Conservation (phyloP, 2,329 filamentous ascomycete genomes). For the Fonsecaea multimorphosa region DNA sequence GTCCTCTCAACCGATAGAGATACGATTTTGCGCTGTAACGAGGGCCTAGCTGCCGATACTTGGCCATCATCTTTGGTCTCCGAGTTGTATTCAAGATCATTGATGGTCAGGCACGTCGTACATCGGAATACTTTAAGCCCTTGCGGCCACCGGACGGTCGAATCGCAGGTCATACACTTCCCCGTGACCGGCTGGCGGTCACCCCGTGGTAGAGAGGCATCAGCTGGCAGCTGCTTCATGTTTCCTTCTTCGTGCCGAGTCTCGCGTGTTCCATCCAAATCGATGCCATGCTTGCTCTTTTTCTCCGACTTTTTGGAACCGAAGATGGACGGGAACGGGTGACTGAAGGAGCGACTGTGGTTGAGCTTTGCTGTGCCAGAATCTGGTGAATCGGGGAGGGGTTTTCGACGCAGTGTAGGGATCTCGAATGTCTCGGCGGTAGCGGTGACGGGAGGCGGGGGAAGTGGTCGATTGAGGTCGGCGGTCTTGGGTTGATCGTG, state of each 20-base stretch:
- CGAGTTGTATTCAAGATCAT: conserved; percentile 68
- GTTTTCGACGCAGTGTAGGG: conserved; percentile 37
- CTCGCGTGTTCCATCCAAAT: conserved; percentile 50
- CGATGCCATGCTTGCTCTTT: conserved; percentile 53
- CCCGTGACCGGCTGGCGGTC: conserved; percentile 69
- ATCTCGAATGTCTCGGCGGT: conserved; percentile 40
- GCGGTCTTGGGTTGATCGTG: conserved; percentile 22
- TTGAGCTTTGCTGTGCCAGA: conserved; percentile 34
- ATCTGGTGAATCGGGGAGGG: conserved; percentile 29
- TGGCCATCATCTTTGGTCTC: conserved; percentile 30
- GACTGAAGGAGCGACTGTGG: conserved; percentile 75
- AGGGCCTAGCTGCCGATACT: conserved; percentile 5
- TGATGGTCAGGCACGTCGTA: conserved; percentile 82
- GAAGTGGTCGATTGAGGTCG: conserved; percentile 37
- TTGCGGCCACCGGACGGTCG: conserved; percentile 78
- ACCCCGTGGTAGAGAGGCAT: conserved; percentile 36
- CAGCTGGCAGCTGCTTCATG: conserved; percentile 38
- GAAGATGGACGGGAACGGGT: conserved; percentile 78
- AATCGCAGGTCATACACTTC: conserved; percentile 85
- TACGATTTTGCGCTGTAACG: conserved; percentile 37
- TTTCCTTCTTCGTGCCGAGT: conserved; percentile 48
- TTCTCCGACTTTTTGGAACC: conserved; percentile 61
- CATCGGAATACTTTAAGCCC: conserved; percentile 78
- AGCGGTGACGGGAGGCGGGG: conserved; percentile 33
- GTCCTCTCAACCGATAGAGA: conserved; percentile 68